Evolutionary conservation across 257 asterid species (phyloP).

Genomic region (Capsicum chinense): DNA sequence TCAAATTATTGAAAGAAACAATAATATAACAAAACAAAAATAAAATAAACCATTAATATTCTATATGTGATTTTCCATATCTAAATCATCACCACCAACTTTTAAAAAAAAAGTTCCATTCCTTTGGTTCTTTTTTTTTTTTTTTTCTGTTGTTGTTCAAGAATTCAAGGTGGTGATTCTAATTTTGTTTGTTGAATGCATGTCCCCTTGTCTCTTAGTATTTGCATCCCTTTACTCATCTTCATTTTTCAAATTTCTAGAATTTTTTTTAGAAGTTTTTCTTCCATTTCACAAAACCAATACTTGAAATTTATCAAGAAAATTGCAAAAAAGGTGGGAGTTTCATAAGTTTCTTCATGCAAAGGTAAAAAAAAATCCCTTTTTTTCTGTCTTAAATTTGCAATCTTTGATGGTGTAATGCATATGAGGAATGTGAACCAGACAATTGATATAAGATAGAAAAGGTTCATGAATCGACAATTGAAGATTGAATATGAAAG

Average conservation of each 20-base stretch:
- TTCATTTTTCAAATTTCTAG: no score
- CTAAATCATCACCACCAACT: conserved; percentile 23
- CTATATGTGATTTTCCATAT: neutral
- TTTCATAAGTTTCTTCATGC: neutral
- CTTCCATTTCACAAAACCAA: neutral
- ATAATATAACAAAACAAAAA: neutral
- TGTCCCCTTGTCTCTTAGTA: neutral
- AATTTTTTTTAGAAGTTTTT: neutral
- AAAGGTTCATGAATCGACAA: no score
- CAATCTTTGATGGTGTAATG: neutral
- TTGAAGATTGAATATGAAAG: neutral
- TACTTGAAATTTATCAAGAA: conserved; percentile 14
- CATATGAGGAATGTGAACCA: neutral
- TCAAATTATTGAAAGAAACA: conserved; percentile 4
- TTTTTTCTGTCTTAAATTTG: neutral
- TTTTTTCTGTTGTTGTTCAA: neutral
- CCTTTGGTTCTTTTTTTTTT: conserved; percentile 6
- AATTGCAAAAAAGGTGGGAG: neutral
- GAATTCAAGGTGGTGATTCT: conserved; percentile 21
- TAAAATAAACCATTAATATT: neutral
- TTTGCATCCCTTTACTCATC: no score
- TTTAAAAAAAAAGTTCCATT: conserved; percentile 5
- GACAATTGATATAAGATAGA: neutral
- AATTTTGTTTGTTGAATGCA: neutral
- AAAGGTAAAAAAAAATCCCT: neutral